These are phyloP conservation scores for Colletotrichum eleusines DNA, from an alignment of 2,329 filamentous ascomycete genomes.

Conservation along the genomic window DNA sequence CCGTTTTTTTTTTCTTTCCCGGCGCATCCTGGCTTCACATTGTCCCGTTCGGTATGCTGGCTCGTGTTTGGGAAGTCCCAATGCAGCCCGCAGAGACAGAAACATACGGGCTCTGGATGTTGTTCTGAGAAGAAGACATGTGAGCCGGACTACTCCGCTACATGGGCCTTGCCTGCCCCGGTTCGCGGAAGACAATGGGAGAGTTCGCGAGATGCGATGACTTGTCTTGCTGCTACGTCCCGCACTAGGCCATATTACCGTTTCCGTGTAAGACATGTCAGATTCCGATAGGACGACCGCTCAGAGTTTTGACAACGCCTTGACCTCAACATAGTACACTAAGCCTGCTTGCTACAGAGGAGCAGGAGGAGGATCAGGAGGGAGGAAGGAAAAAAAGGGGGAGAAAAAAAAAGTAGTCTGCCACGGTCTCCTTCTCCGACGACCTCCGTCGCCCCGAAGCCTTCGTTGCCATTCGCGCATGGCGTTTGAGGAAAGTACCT, in stretches of 20 bases:
- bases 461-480: slow-evolving; percentile 11
- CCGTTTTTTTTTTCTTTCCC: background rate
- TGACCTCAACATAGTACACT: background rate
- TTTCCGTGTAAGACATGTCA: slow-evolving; percentile 29
- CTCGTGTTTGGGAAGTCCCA: slow-evolving; percentile 10
- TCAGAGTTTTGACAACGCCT: slow-evolving; percentile 25
- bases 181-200: slow-evolving; percentile 37
- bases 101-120: slow-evolving; percentile 23
- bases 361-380: no score
- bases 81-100: slow-evolving; percentile 14
- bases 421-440: background rate
- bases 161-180: slow-evolving; percentile 36
- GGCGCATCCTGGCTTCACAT: background rate
- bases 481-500: background rate
- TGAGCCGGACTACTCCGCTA: slow-evolving; percentile 2
- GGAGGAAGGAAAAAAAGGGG: background rate
- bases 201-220: slow-evolving; percentile 41
- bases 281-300: slow-evolving; percentile 24
- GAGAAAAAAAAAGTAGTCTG: background rate
- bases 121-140: slow-evolving; percentile 24
- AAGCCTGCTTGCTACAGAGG: background rate
- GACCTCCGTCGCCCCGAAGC: slow-evolving; percentile 17
- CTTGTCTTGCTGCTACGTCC: slow-evolving; percentile 26
- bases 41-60: background rate
- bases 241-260: background rate